Percentiles rank a stretch among this genome's conserved stretches.
These are phyloP conservation scores for Quillaja saponaria DNA, from an alignment of 306 rosid species.

Conservation along the genomic window DNA sequence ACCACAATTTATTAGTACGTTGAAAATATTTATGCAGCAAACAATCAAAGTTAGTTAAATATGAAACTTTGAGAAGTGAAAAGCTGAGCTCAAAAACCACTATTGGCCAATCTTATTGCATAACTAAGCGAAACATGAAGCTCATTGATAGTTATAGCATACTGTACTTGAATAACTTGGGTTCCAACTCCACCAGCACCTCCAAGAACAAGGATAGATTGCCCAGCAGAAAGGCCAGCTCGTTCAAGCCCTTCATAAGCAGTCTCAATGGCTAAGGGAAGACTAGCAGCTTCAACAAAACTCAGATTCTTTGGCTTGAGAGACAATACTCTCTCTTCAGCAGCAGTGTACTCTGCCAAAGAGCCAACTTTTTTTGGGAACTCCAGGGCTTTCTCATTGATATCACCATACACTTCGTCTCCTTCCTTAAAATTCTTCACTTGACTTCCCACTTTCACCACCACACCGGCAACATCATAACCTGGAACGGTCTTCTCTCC, in stretches of 20 bases:
- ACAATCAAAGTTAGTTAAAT: background rate
- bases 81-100: background rate
- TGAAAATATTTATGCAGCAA: background rate
- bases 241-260: slow-evolving; percentile 70
- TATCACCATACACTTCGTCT: slow-evolving; percentile 69
- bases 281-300: slow-evolving; percentile 75
- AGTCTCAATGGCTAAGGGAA: slow-evolving; percentile 64
- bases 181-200: slow-evolving; percentile 83
- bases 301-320: slow-evolving; percentile 63
- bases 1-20: slow-evolving; percentile 7
- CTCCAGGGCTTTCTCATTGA: slow-evolving; percentile 44
- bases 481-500: slow-evolving; percentile 53
- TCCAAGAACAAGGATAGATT: slow-evolving; percentile 71
- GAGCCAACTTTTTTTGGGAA: slow-evolving; percentile 48
- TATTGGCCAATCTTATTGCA: background rate
- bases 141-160: no score
- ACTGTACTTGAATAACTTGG: slow-evolving; percentile 52
- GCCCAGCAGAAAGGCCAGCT: slow-evolving; percentile 41
- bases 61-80: background rate
- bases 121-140: background rate
- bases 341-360: slow-evolving; percentile 70
- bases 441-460: slow-evolving; percentile 59
- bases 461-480: slow-evolving; percentile 70
- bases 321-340: slow-evolving; percentile 60
- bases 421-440: slow-evolving; percentile 67